Evolutionary conservation across 1,284 basidiomycete species (phyloP).

Genomic region (Boletus semigastroideus): DNA sequence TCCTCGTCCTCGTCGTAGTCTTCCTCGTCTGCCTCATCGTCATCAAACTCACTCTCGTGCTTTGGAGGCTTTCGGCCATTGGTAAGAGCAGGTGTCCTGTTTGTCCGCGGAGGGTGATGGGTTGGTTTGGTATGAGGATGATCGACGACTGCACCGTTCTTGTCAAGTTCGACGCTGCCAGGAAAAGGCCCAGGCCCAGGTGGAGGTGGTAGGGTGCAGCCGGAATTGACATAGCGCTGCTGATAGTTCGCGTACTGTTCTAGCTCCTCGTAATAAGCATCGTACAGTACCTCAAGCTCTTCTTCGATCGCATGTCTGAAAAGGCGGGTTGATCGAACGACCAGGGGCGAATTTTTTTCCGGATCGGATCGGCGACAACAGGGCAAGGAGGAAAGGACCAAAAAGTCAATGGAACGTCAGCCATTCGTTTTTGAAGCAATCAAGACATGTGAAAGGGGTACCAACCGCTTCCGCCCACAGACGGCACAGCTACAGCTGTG

Average conservation of each 20-base stretch:
- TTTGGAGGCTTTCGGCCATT: conserved; percentile 52
- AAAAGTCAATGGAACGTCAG: conserved; percentile 36
- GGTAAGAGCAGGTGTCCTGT: conserved; percentile 34
- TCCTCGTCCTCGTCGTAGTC: conserved; percentile 61
- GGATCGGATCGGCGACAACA: conserved; percentile 17
- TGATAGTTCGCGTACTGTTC: conserved; percentile 98
- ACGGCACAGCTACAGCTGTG: conserved; percentile 95
- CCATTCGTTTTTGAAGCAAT: conserved; percentile 27
- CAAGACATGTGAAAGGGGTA: conserved; percentile 35
- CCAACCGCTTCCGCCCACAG: conserved; percentile 93
- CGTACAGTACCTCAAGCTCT: conserved; percentile 98
- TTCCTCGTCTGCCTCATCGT: conserved; percentile 58
- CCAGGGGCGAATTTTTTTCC: conserved; percentile 20
- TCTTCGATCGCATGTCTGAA: conserved; percentile 95
- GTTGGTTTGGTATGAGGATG: conserved; percentile 45
- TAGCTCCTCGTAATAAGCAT: conserved; percentile 99
- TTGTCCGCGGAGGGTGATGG: conserved; percentile 41
- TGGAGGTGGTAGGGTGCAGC: conserved; percentile 84
- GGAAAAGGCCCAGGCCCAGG: conserved; percentile 98
- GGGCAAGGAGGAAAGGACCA: conserved; percentile 23
- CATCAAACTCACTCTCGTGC: conserved; percentile 63
- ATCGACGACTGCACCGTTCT: conserved; percentile 81
- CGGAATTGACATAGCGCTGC: conserved; percentile 87
- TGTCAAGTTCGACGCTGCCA: conserved; percentile 94
- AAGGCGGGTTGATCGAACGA: conserved; percentile 11